Evolutionary conservation across 495 filamentous ascomycete genomes (phyloP), one percentile per base, ranked within the genome.

Genomic region (Lasiosphaeria hispida): DNA sequence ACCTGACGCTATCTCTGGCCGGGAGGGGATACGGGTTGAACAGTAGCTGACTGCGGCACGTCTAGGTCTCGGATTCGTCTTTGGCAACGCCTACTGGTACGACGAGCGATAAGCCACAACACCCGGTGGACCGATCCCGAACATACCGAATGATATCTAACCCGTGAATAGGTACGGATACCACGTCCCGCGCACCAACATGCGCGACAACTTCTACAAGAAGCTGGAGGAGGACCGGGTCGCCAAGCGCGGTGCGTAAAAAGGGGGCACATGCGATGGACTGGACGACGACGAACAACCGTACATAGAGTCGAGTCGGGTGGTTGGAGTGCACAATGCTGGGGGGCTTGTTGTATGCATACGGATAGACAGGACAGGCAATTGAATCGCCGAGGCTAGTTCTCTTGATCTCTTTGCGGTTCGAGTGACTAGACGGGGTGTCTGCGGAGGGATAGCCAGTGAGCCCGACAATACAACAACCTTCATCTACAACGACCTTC

Each of bases 171-270:
- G 77, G 77, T 78, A 78, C 73, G 77, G 77, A 67, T 80, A 70
- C 72, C 77, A 80, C 69, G 69, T 79, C 53, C 77, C 77, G 33
- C 77, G 77, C 59, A 78, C 74, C 62, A 61, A 75, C 61, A 72
- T 69, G 43, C 77, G 77, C 60, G 77, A 80, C 67, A 60, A 61
- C 55, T 75, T 69, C 74, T 78, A 78, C 69, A 67, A 65, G 56
- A 65, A 77, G 62, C 67, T 79, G 41, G 77, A 80, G 69, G 75
- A 72, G 56, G 58, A 75, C 58, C 76, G 77, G 51, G 75, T 75
- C 13, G 68, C 72, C 0, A 68, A 60, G 56, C 59, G 65, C 30
- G 53, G 41, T 11, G 49, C 15, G 19, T 71, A 63, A 53, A n/a
- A 10, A 40, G n/a, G 37, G 15, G 7, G 39, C 9, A 45, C 17